Evolutionary conservation across 495 filamentous ascomycete species (phyloP), one percentile per base, ranked within the genome.

Genomic region (Aspergillus carlsbadensis): DNA sequence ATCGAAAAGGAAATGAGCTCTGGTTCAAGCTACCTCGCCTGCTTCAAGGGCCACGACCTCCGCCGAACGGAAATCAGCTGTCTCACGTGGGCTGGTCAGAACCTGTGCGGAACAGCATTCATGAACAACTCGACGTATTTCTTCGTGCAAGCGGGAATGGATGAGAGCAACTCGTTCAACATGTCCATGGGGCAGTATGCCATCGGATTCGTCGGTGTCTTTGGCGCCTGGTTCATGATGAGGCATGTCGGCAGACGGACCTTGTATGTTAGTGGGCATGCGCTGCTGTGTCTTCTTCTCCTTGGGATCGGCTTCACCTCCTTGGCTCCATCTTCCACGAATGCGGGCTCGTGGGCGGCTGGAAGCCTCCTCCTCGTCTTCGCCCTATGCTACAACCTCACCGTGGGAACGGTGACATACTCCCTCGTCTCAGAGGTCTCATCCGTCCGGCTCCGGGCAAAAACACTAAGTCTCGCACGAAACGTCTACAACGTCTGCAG

Each of bases 1-100:
- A 70, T 92, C 10, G 89, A 93, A 64, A 74, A 84, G 54, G 85
- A 86, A 35, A 85, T 86, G 52, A 87, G 84, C 17, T 71, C 71
- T 22, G 84, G 86, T 14, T 81, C 87, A n/a, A 83, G 76, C 46
- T 90, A 88, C 60, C 59, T 78, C 50, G 88, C 92, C 61, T 89
- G 88, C 70, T 92, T 92, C 77, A 84, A 79, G 62, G 88, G 89
- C 1, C 81, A 81, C n/a, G 85, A 94, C 60, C 72, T 84, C 22
- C 82, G 87, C 36, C 86, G 90, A 21, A 94, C 90, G 3, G 87
- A 90, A 72, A 88, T 90, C 62, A 82, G 87, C 34, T 87, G 84
- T 66, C 85, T 88, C 81, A 82, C 85, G 48, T 95, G 90, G 89
- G 87, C 86, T 3, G 91, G 92, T 52, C 90, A 95, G 67, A 90